Base-by-base conservation (phyloP, 2,329 filamentous ascomycete species). In the Lasiodiplodia sp. region DNA sequence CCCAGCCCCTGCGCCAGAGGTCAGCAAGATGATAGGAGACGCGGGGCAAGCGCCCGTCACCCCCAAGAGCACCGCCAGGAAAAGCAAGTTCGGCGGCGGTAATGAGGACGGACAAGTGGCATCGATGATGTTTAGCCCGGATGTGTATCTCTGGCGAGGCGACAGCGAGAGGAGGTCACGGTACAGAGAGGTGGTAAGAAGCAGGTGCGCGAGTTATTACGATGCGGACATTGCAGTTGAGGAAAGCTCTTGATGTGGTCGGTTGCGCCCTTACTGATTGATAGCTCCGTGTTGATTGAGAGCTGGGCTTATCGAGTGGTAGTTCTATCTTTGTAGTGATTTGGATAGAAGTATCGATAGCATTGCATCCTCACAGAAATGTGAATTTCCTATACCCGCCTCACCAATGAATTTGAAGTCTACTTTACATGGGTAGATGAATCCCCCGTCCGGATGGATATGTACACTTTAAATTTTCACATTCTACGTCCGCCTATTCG, bases 111-210 rank as follows among this genome's bases (percentile, higher is more conserved):
- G 23, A 14, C 37, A 28, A 14, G 37, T 2, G 5, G 49, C 12
- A 4, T 7, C 6, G 25, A 10, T 16, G 53, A 10, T 38, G 14
- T 38, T 66, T 31, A 66, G 64, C 14, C 64, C 64, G 23, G 64
- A 66, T 47, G 64, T 66, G 37, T 55, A 53, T 47, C 37, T 66
- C 7, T 66, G 52, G 37, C 64, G 64, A 4, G 64, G 64, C 16
- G 64, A 66, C 18, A 57, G 51, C 18, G 64, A 47, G 37, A 56
- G 37, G 52, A 44, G 64, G 51, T 23, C 38, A 37, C 40, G 21
- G 3, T 56, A 47, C 37, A 56, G 64, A 18, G 64, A 66, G 51
- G 16, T 66, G 23, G 25, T 55, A 0, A 28, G 52, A 37, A 44
- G 23, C 16, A 57, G 64, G 25, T 31, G 28, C 6, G 23, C 37